Evolutionary conservation across 176 grass and related monocot genomes (phyloP), one percentile per base, ranked within the genome.

Genomic region (barley (Hordeum vulgare)): DNA sequence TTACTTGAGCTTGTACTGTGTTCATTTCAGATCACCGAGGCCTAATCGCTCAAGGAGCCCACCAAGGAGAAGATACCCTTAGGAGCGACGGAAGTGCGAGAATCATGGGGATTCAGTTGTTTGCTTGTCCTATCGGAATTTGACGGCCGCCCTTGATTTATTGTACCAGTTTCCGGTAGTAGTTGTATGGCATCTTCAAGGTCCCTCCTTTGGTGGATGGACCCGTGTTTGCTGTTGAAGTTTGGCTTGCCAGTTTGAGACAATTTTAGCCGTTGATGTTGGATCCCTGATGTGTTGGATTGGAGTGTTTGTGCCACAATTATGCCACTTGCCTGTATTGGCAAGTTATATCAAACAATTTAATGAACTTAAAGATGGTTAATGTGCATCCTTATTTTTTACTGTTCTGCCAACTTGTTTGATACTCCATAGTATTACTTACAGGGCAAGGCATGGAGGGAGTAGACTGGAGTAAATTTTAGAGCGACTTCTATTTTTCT

Each of bases 41-140:
- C 72, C 58, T 86, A 80, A 77, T 88, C 90, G 90, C 21, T 87
- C 92, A 6, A 88, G 92, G 76, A 76, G 71, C 56, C 92, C 89
- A 42, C 76, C 86, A 12, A 92, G 81, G 84, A 94, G 87, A 80
- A 91, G 89, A 79, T 78, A 91, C 72, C 44, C 41, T 67, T 45
- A 36, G 20, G 34, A 36, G 79, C 20, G 6, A 59, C 40, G 59
- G 59, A 47, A 66, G 24, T 60, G 64, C 20, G 25, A 63, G 51
- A 41, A 28, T 81, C 77, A 21, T 86, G 58, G 83, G 58, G 65
- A 74, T 79, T 17, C 44, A 51, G 37, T 47, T 83, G 33, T 76
- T 90, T 74, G 44, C 36, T 66, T 90, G 17, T 33, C 29, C 25
- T 57, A 74, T 37, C 15, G 0, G 34, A 83, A 66, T 79, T 83